Percentiles rank a stretch among this genome's conserved stretches.
phyloP scores from a whole-genome alignment of 352 stramenopile genomes.

The Phytophthora ramorum region DNA sequence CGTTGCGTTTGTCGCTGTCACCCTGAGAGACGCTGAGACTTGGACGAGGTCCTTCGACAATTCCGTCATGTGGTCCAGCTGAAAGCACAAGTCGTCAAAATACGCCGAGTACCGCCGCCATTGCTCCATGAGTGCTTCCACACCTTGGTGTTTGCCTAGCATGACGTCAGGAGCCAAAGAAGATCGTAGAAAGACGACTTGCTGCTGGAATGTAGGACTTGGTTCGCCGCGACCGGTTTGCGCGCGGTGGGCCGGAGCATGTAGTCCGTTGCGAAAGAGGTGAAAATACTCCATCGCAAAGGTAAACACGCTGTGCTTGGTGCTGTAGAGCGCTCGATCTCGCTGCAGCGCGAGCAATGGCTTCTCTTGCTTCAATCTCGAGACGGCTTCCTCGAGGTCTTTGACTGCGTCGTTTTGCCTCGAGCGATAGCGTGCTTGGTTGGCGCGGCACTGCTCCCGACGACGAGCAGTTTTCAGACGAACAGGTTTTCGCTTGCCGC shows the following conservation, averaged over 20 bases:
- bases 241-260: neutral
- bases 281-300: conserved; percentile 23
- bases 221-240: neutral
- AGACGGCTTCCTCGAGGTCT: conserved; percentile 1
- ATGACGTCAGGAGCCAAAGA: conserved; percentile 20
- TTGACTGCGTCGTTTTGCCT: conserved; percentile 12
- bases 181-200: conserved; percentile 28
- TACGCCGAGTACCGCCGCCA: too few relatives aligned
- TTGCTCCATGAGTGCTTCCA: conserved; percentile 21
- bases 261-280: conserved; percentile 16
- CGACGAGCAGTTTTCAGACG: conserved; percentile 10
- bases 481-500: neutral
- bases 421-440: conserved; percentile 16
- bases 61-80: conserved; percentile 10
- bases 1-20: neutral
- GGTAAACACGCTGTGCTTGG: conserved; percentile 19
- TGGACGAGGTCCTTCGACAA: neutral
- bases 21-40: neutral
- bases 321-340: conserved; percentile 4
- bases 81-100: too few relatives aligned
- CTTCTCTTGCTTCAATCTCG: too few relatives aligned
- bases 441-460: conserved; percentile 23
- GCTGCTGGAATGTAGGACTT: neutral
- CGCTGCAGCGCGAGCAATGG: conserved; percentile 18
- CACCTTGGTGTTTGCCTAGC: conserved; percentile 15